Evolutionary conservation across 371 early-diverging fungal genomes (phyloP).

Genomic region (Mortierella sp.): DNA sequence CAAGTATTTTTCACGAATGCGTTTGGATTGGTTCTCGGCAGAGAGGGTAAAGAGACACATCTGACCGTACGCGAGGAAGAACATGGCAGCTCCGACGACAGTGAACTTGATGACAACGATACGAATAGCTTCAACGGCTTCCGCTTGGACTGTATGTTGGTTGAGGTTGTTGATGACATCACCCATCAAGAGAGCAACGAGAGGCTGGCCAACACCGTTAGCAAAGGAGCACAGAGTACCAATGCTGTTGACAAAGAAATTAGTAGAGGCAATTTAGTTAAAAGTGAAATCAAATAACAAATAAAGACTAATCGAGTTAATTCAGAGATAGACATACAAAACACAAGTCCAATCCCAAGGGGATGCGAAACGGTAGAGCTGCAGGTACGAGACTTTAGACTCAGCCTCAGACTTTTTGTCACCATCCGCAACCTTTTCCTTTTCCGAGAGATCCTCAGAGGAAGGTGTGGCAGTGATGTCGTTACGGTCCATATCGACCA

Average conservation of each 20-base stretch:
- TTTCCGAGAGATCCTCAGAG: conserved; percentile 26
- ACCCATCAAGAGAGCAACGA: conserved; percentile 58
- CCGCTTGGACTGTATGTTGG: conserved; percentile 39
- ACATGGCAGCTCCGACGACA: conserved; percentile 63
- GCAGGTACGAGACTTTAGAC: conserved; percentile 62
- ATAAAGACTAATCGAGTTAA: no score
- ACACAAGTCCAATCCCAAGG: conserved; percentile 70
- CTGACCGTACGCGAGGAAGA: conserved; percentile 61
- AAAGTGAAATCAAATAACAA: conserved; percentile 16
- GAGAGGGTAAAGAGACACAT: conserved; percentile 63
- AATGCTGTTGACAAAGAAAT: conserved; percentile 17
- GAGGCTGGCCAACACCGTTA: conserved; percentile 56
- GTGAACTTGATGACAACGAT: conserved; percentile 55
- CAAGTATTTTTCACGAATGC: conserved; percentile 78
- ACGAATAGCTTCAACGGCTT: conserved; percentile 41
- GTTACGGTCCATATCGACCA: conserved; percentile 27
- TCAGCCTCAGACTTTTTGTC: conserved; percentile 28
- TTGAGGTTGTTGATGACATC: conserved; percentile 54
- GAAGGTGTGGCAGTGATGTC: conserved; percentile 42
- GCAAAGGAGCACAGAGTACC: conserved; percentile 45
- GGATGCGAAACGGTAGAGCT: conserved; percentile 80
- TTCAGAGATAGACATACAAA: conserved; percentile 56
- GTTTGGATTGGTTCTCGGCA: conserved; percentile 64
- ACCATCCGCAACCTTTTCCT: conserved; percentile 2
- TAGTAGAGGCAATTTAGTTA: neutral